Base-by-base conservation (phyloP, 2,329 filamentous ascomycete species). In the Ophiocordyceps sinensis region DNA sequence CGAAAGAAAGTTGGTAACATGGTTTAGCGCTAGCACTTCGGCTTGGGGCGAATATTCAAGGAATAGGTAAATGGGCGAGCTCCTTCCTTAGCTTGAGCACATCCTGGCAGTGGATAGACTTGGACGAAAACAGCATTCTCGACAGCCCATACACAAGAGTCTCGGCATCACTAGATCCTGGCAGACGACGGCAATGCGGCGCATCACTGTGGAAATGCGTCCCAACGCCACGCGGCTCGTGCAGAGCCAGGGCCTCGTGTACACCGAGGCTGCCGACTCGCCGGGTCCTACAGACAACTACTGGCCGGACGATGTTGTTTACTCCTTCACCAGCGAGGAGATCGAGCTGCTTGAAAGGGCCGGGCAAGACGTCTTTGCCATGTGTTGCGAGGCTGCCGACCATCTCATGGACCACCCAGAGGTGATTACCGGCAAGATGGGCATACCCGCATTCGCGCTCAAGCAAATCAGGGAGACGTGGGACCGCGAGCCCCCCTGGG, bases 351-450 rank as follows among this genome's bases (percentile, higher is more conserved):
- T 43, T n/a, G 28, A 43, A n/a, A 28, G 13, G 17, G 41, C 41
- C n/a, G 35, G 37, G n/a, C 23, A 34, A 14, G 38, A 43, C 5
- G 41, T 43, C 28, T 43, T 40, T 31, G 15, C 12, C 14, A 43
- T 43, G 41, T 43, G 41, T 13, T 43, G 41, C 37, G 41, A 43
- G 26, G 41, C 41, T 6, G 41, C 37, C 28, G 41, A 43, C 19
- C 40, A 36, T 17, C 37, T 43, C 3, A 32, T 40, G 9, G 31
- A 43, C 6, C 31, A 40, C 30, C 37, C 37, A 4, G 41, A 40
- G 4, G 10, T 37, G 19, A 37, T 39, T 12, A 13, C 32, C 7
- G 15, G 14, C 11, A 37, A 34, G 32, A 43, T 43, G 41, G 38
- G n/a, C 9, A 40, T 43, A 19, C 41, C 41, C 10, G 23, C n/a